Percentiles rank a stretch among this genome's conserved stretches.
Conservation (phyloP, 305 asterid species). For the Fraxinus baroniana region DNA sequence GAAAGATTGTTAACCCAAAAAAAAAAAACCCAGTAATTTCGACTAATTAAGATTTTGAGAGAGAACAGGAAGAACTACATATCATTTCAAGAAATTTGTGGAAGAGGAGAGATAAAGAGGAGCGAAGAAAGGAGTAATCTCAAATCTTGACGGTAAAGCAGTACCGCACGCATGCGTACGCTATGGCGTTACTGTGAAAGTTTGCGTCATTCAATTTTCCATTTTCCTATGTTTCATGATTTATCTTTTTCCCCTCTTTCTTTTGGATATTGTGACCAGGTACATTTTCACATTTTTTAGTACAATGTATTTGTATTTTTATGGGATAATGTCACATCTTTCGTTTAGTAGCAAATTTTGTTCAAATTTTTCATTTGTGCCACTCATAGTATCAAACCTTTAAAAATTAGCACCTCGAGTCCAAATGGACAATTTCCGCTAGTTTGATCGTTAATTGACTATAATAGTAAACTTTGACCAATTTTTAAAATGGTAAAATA, state of each 20-base stretch:
- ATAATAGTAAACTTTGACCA: too few species aligned
- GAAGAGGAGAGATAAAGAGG: neutral
- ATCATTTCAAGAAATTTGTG: neutral
- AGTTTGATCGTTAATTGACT: too few species aligned
- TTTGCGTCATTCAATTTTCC: neutral
- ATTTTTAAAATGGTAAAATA: too few species aligned
- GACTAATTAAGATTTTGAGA: conserved; percentile 24
- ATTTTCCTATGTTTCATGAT: neutral
- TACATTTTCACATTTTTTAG: neutral
- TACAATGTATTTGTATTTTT: neutral
- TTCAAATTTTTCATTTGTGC: too few species aligned
- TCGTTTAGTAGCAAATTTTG: too few species aligned
- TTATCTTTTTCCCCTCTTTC: neutral
- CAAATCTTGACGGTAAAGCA: neutral
- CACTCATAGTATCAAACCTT: too few species aligned
- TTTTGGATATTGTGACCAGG: neutral
- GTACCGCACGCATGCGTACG: neutral
- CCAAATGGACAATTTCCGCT: too few species aligned
- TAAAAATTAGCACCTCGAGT: too few species aligned
- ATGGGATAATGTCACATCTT: too few species aligned
- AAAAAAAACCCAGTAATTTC: conserved; percentile 19
- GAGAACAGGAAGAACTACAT: neutral
- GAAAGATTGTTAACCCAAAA: neutral
- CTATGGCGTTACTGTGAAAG: neutral
- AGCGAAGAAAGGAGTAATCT: neutral